phyloP scores from a whole-genome alignment of 208 protist species.

The Sergeia podlipaevii region DNA sequence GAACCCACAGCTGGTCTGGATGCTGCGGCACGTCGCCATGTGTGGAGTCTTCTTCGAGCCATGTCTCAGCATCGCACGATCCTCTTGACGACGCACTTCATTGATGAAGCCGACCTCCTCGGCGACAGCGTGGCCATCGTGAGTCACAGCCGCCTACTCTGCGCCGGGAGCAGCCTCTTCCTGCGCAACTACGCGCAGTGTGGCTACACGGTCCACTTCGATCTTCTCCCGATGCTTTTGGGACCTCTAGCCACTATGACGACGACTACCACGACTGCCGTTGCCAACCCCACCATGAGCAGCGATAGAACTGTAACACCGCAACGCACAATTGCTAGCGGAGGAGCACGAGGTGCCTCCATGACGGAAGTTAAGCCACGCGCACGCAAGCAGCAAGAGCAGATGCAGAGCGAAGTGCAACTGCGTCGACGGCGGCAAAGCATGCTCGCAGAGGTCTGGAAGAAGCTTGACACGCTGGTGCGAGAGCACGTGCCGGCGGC shows the following conservation, averaged over 20 bases:
- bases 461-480: slow-evolving; percentile 26
- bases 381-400: too few species aligned
- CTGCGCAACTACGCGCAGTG: slow-evolving; percentile 47
- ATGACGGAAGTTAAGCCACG: background rate
- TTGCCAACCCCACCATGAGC: slow-evolving; percentile 28
- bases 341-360: slow-evolving; percentile 17
- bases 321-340: slow-evolving; percentile 17
- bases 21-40: slow-evolving; percentile 58
- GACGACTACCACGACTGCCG: slow-evolving; percentile 24
- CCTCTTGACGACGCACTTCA: slow-evolving; percentile 89
- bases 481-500: slow-evolving; percentile 15
- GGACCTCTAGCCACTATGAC: slow-evolving; percentile 31
- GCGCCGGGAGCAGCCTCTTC: slow-evolving; percentile 50
- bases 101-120: slow-evolving; percentile 96
- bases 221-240: slow-evolving; percentile 9
- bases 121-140: slow-evolving; percentile 90
- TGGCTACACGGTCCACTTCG: slow-evolving; percentile 54
- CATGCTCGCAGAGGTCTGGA: slow-evolving; percentile 12
- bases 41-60: slow-evolving; percentile 59
- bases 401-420: too few species aligned
- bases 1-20: slow-evolving; percentile 93
- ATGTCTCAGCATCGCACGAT: slow-evolving; percentile 48
- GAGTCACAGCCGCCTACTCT: slow-evolving; percentile 40
- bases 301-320: slow-evolving; percentile 1
- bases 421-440: slow-evolving; percentile 3